Percentiles rank a stretch among this genome's conserved stretches.
Evolutionary conservation across 306 rosid genomes (phyloP).

Genomic region (Biancaea sappan): DNA sequence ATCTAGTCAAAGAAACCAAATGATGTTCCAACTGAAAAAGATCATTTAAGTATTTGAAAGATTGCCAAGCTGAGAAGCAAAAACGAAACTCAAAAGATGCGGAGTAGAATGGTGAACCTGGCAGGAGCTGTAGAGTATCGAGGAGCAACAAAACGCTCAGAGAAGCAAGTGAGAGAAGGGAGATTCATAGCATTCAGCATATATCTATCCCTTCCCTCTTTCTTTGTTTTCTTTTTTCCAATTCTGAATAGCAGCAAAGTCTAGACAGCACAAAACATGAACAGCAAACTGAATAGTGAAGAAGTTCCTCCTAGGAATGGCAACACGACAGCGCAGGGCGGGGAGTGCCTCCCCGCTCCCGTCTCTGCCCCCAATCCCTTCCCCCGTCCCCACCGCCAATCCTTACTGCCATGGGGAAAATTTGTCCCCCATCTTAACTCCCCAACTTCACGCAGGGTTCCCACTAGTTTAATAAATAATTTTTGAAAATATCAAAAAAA

Average conservation of each 20-base stretch:
- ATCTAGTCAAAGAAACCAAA: not conserved
- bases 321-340: too few species aligned
- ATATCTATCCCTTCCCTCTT: not conserved
- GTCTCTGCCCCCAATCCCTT: too few species aligned
- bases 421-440: too few species aligned
- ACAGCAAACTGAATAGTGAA: not conserved
- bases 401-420: too few species aligned
- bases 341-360: too few species aligned
- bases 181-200: slow-evolving; percentile 42
- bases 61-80: slow-evolving; percentile 37
- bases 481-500: too few species aligned
- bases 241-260: not conserved
- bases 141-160: slow-evolving; percentile 46
- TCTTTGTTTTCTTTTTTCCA: not conserved
- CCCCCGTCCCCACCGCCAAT: too few species aligned
- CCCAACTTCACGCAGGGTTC: too few species aligned
- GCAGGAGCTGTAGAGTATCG: slow-evolving; percentile 34
- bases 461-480: too few species aligned
- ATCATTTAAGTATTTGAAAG: slow-evolving; percentile 28
- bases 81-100: not conserved
- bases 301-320: not conserved
- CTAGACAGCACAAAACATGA: not conserved
- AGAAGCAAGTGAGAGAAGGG: slow-evolving; percentile 35
- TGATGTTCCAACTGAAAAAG: not conserved
- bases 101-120: not conserved